Percentiles rank a stretch among this genome's conserved stretches.
Evolutionary conservation across 208 protist species (phyloP).

Genomic region (Angomonas ambiguus): DNA sequence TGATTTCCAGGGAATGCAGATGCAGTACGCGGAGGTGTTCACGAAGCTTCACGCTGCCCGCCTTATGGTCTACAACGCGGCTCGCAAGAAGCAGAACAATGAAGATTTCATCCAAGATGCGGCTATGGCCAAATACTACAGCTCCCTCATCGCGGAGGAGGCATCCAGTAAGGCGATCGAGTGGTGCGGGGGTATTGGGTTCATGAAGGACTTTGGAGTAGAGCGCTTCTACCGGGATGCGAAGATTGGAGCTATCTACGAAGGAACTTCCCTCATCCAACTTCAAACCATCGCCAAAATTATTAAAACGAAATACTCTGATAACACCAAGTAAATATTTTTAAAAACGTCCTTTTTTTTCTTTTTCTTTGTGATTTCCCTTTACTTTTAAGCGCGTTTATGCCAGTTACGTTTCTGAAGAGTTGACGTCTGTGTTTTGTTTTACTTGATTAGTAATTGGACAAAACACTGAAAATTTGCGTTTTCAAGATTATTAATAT

Average conservation of each 20-base stretch:
- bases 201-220: constrained; percentile 91
- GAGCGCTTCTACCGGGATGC: constrained; percentile 95
- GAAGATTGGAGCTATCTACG: constrained; percentile 91
- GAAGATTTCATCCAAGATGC: constrained; percentile 90
- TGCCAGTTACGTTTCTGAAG: too few relatives aligned
- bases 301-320: constrained; percentile 56
- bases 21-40: constrained; percentile 83
- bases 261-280: constrained; percentile 96
- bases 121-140: constrained; percentile 94
- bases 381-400: too few relatives aligned
- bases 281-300: constrained; percentile 93
- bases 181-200: constrained; percentile 94
- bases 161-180: constrained; percentile 86
- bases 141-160: constrained; percentile 81
- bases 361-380: constrained; percentile 14
- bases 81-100: constrained; percentile 82
- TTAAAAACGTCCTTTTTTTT: constrained; percentile 16
- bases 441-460: not conserved
- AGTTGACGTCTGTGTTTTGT: too few relatives aligned
- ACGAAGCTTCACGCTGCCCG: constrained; percentile 75
- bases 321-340: constrained; percentile 17
- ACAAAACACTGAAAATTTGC: too few relatives aligned
- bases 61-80: constrained; percentile 91
- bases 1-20: constrained; percentile 94
- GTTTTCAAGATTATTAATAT: too few relatives aligned